Evolutionary conservation across 1,139 yeast species (phyloP).

Genomic region (Casaregolazyma lundiana): DNA sequence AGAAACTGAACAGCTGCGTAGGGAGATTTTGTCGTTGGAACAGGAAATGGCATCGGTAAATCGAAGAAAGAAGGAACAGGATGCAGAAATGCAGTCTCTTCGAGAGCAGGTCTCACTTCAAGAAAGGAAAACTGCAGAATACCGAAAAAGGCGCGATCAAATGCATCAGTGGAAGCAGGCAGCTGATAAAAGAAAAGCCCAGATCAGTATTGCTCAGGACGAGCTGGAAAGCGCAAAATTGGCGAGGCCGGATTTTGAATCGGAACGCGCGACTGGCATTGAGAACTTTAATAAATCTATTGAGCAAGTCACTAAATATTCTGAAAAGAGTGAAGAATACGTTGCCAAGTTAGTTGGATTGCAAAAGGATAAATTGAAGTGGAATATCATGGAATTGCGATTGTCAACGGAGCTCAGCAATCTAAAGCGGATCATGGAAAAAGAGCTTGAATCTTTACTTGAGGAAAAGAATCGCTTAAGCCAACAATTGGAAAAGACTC

Average conservation of each 20-base stretch:
- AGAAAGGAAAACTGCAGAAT: constrained; percentile 1
- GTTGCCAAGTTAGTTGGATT: background rate
- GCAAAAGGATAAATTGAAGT: background rate
- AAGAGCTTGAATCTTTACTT: constrained; percentile 2
- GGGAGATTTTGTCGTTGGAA: constrained; percentile 18
- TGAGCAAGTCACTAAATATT: background rate
- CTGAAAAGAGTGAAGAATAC: background rate
- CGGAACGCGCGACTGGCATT: constrained; percentile 26
- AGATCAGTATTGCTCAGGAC: constrained; percentile 28
- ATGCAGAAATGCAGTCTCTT: constrained; percentile 12
- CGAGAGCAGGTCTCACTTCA: constrained; percentile 8
- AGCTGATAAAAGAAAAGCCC: constrained; percentile 26
- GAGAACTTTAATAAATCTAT: background rate
- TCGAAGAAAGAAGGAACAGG: constrained; percentile 12
- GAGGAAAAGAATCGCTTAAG: background rate
- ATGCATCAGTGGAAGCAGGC: constrained; percentile 16
- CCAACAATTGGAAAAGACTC: constrained; percentile 1
- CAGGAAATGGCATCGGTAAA: constrained; percentile 12
- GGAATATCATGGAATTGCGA: background rate
- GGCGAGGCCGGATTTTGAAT: constrained; percentile 9
- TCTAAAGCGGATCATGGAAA: constrained; percentile 2
- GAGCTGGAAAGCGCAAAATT: constrained; percentile 6
- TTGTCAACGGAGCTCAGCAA: background rate
- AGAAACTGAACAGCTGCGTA: constrained; percentile 18
- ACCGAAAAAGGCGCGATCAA: constrained; percentile 9